Evolutionary conservation across 257 asterid species (phyloP), one percentile per base, ranked within the genome.

Genomic region (Cruciata laevipes): DNA sequence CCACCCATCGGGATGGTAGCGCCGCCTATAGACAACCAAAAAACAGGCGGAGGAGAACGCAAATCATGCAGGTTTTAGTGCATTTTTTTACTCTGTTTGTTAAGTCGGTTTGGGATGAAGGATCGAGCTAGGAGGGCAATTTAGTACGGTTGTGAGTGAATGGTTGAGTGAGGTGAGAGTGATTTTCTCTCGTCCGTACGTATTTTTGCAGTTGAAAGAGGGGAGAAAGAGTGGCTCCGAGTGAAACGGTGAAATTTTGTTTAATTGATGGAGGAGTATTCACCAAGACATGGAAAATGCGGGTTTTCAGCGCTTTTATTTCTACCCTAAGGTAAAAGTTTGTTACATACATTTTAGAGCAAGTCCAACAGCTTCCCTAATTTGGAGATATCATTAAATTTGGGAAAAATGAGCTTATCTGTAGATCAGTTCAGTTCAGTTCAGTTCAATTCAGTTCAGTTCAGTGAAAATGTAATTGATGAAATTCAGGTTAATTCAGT

Each of bases 101-200:
- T 23, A 24, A 24, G 8, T 58, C 13, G 13, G 17, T 58, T 58
- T 24, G 63, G n/a, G 12, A 58, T 27, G 37, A 27, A 58, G 32
- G 27, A 56, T 31, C 25, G 32, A 21, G n/a, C n/a, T n/a, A n/a
- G 3, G 18, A 56, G 7, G 4, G 24, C 3, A 27, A 35, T 63
- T 74, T 61, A 52, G 20, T 7, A 21, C n/a, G 13, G 47, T 14
- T 25, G 18, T 11, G 25, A 61, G 66, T 35, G 53, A 67, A 61
- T 53, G 63, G 37, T 71, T 49, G 70, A 79, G 71, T 74, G 87
- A 82, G 78, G 73, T 65, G 65, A 74, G 88, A 88, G 90, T 74
- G 70, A 49, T 83, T 85, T 68, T 73, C 90, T 85, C 90, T 78
- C 72, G 11, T 75, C 91, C 95, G 68, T 61, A 31, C 47, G 20